Evolutionary conservation across 2,329 filamentous ascomycete genomes (phyloP), one percentile per base, ranked within the genome.

Genomic region (Aspergillus sp.): DNA sequence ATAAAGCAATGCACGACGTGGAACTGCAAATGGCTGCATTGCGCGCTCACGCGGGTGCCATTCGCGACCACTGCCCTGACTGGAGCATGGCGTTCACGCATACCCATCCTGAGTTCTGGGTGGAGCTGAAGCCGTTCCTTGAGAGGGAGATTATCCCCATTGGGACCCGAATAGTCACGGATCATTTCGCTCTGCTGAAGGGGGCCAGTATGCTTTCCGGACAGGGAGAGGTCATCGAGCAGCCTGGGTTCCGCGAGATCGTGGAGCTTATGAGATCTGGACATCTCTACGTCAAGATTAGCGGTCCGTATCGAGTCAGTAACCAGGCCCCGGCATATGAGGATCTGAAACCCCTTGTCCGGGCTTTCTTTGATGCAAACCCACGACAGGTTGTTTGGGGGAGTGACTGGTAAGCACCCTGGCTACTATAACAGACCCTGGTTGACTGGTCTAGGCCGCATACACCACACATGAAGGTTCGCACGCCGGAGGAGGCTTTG

Each of bases 121-220:
- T 48, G 2, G 61, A 66, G 13, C 41, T 70, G 20, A 62, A 52
- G 36, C 63, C 61, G 1, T 60, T 68, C 9, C 62, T 73, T 13
- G 56, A 62, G 36, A 26, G 57, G 2, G 62, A 66, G 5, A 60
- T 71, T 26, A 51, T 62, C 0, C 53, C 60, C 2, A 49, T 54
- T 1, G 64, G 66, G 2, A 62, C 71, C n/a, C 48, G 47, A 3
- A 41, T 76, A 2, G 66, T 76, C 0, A 76, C 73, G 0, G 74
- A 76, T 44, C 74, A 76, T 50, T 74, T 76, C 51, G 73, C 67
- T 0, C 61, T 76, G 13, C 52, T 76, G 0, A 76, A 76, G 49
- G 71, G 62, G 2, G 48, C 60, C 0, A 75, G 71, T 39, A 74
- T 75, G 66, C 61, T 74, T 3, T 51, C 66, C 0, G 53, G 48